Evolutionary conservation across 306 rosid species (phyloP).

Genomic region (Cicer arietinum): DNA sequence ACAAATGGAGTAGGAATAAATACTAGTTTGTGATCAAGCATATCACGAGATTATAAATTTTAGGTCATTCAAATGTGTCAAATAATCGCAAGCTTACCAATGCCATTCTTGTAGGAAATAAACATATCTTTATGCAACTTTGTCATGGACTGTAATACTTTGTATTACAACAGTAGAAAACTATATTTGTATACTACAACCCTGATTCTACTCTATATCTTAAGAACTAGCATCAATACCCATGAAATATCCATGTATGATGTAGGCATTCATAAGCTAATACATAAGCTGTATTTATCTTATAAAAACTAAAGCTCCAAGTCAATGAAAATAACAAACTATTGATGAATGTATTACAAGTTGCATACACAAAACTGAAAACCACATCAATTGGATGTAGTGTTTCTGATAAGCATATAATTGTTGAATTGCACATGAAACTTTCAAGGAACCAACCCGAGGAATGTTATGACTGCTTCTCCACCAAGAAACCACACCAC

Average conservation of each 20-base stretch:
- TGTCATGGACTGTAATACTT: not conserved
- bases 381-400: not conserved
- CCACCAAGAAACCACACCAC: slow-evolving; percentile 30
- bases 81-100: no score
- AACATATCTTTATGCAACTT: not conserved
- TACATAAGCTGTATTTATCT: not conserved
- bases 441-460: slow-evolving; percentile 14
- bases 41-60: not conserved
- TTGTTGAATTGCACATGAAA: slow-evolving; percentile 21
- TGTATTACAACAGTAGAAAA: slow-evolving; percentile 1
- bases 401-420: slow-evolving; percentile 13
- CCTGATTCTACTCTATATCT: not conserved
- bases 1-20: not conserved
- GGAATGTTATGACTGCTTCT: slow-evolving; percentile 17
- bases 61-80: not conserved
- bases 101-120: no score
- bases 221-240: not conserved
- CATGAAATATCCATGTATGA: not conserved
- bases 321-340: not conserved
- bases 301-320: not conserved
- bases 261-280: not conserved
- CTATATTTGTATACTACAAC: not conserved
- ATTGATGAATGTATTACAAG: slow-evolving; percentile 6
- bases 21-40: not conserved
- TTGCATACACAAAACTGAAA: slow-evolving; percentile 17